Percentiles rank a stretch among this genome's conserved stretches.
phyloP scores from a whole-genome alignment of 2,329 filamentous ascomycete species.

The Fusarium sp. region DNA sequence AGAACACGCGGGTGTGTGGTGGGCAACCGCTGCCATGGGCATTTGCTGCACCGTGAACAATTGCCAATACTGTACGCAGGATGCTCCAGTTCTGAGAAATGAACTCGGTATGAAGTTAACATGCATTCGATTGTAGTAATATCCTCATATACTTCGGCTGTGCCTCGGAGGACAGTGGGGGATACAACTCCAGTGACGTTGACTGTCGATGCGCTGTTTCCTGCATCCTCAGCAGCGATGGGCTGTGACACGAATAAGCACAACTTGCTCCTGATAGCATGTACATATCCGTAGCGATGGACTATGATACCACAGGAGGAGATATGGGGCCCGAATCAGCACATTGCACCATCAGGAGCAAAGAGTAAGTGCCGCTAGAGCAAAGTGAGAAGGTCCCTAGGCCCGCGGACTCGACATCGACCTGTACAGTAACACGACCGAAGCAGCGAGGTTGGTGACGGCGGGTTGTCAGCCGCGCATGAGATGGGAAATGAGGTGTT shows the following conservation, averaged over 20 bases:
- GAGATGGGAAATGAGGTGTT: conserved; percentile 44
- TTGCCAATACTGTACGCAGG: conserved; percentile 6
- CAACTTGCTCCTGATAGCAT: conserved; percentile 11
- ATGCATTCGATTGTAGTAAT: conserved; percentile 22
- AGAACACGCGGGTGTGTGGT: conserved; percentile 21
- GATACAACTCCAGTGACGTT: conserved; percentile 23
- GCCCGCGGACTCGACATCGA: conserved; percentile 29
- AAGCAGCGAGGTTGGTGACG: conserved; percentile 38
- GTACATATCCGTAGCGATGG: neutral
- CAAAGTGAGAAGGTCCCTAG: conserved; percentile 37
- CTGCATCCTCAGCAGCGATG: conserved; percentile 24
- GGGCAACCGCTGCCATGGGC: conserved; percentile 24
- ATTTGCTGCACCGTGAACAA: conserved; percentile 24
- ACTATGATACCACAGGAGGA: conserved; percentile 3
- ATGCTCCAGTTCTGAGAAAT: conserved; percentile 10
- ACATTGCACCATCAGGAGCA: conserved; percentile 8
- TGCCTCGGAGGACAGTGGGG: conserved; percentile 39
- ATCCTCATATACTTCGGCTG: conserved; percentile 43
- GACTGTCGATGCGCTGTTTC: conserved; percentile 39
- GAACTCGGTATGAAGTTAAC: conserved; percentile 13
- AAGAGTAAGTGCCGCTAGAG: conserved; percentile 26
- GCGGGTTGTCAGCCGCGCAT: conserved; percentile 41
- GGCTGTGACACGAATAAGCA: conserved; percentile 5
- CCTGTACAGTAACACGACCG: conserved; percentile 21
- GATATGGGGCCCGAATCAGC: conserved; percentile 9